These are phyloP conservation scores for Pichia sp. DNA, from an alignment of 1,139 yeast species.

Conservation along the genomic window DNA sequence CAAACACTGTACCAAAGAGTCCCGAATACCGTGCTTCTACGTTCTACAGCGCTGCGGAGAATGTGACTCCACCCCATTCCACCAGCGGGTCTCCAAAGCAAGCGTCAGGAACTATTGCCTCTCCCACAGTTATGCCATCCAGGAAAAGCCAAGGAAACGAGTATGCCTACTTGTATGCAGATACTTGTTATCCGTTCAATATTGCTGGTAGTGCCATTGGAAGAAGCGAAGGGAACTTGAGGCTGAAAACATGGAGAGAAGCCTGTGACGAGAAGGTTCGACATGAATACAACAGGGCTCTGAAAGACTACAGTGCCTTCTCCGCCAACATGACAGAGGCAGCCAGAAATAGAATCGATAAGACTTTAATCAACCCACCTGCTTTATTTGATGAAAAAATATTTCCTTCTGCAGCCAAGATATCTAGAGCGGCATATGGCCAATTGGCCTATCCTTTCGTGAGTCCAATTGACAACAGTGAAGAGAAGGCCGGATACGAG, in stretches of 20 bases:
- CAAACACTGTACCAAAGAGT: not conserved
- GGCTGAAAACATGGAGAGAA: conserved; percentile 32
- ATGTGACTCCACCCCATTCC: conserved; percentile 33
- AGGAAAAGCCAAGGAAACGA: conserved; percentile 9
- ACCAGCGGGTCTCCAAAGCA: conserved; percentile 34
- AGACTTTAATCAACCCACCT: conserved; percentile 4
- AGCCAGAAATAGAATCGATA: not conserved
- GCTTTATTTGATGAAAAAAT: conserved; percentile 2
- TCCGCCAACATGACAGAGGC: conserved; percentile 15
- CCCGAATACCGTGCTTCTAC: not conserved
- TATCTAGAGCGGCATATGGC: not conserved
- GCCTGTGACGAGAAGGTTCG: conserved; percentile 27
- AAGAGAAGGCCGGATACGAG: conserved; percentile 1
- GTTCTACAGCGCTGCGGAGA: not conserved
- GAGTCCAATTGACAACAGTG: conserved; percentile 30
- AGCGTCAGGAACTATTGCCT: conserved; percentile 22
- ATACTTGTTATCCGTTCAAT: conserved; percentile 44
- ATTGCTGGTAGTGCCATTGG: conserved; percentile 28
- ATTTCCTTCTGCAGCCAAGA: conserved; percentile 13
- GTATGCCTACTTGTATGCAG: conserved; percentile 30
- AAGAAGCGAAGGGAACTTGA: conserved; percentile 24
- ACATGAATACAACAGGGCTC: conserved; percentile 26
- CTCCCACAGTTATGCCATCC: conserved; percentile 18
- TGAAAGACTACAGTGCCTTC: conserved; percentile 28
- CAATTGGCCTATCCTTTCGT: conserved; percentile 9